Evolutionary conservation across 2,329 filamentous ascomycete genomes (phyloP), one percentile per base, ranked within the genome.

Genomic region (Fusarium fracticaudum): DNA sequence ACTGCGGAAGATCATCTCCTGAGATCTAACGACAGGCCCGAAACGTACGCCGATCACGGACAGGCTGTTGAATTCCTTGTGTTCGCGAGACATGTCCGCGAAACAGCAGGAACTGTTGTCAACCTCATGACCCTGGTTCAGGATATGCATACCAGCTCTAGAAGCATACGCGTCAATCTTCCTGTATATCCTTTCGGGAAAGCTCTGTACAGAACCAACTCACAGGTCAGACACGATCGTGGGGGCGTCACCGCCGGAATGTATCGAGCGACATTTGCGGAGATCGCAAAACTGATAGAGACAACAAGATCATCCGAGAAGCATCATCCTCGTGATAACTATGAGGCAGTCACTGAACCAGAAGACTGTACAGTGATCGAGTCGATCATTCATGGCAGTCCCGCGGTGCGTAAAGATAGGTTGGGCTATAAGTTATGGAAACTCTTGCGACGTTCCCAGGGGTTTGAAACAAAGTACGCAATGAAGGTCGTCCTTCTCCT

Each of bases 141-240:
- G 48, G 77, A 85, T 63, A 87, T 90, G 83, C 82, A 86, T 50
- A 80, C 84, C 37, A 78, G 69, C 33, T 81, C 84, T 8, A 79
- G 80, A 64, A 79, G 82, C 69, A 85, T 83, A 64, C 82, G 81
- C 9, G 72, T 89, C 17, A 84, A 88, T 64, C 78, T 86, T 3
- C 88, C 89, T 8, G 87, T 86, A 1, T 90, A 90, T 69, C 87
- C 88, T 1, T 82, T 87, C n/a, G 74, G 76, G 50, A 90, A 90
- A 75, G 84, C 87, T 9, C 63, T 90, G 4, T 85, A 88, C 71
- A 82, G 88, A 40, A 86, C 86, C 11, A 90, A 90, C 74, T 83
- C 85, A 6, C 88, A 90, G 71, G 88, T 90, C 9, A 83, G 88
- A 38, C 89, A 91, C 72, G 89, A 91, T 75, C 83, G 88, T 68